Percentiles rank a stretch among this genome's conserved stretches.
phyloP scores from a whole-genome alignment of 208 protist species.

The Crithidia thermophila region DNA sequence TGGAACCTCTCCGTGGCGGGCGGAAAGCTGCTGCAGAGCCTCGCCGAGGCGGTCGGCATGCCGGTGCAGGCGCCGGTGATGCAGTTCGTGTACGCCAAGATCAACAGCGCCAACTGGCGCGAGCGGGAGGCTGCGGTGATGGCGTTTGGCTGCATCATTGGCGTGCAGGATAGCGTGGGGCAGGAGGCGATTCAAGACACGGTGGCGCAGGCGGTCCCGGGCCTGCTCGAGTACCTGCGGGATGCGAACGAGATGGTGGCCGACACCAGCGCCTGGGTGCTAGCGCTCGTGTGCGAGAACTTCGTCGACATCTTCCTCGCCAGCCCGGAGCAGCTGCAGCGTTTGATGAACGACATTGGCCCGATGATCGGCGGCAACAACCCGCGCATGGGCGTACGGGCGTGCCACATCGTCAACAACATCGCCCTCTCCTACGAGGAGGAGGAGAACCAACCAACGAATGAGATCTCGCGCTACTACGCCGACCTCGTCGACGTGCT shows the following conservation, averaged over 20 bases:
- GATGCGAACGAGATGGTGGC: constrained; percentile 84
- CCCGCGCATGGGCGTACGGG: constrained; percentile 82
- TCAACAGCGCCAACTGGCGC: constrained; percentile 93
- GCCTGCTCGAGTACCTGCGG: constrained; percentile 89
- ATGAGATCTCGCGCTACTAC: constrained; percentile 92
- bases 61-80: constrained; percentile 88
- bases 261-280: constrained; percentile 95
- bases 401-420: constrained; percentile 95
- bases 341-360: constrained; percentile 69
- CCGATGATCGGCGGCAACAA: constrained; percentile 69
- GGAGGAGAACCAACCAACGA: constrained; percentile 67
- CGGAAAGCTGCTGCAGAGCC: constrained; percentile 88
- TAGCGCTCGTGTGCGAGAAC: constrained; percentile 94
- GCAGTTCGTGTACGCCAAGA: constrained; percentile 94
- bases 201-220: constrained; percentile 86
- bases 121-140: constrained; percentile 95
- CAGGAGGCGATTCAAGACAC: constrained; percentile 81
- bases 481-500: constrained; percentile 64
- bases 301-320: constrained; percentile 81
- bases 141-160: constrained; percentile 97
- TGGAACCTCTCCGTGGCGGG: constrained; percentile 96
- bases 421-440: constrained; percentile 90
- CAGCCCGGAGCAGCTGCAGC: constrained; percentile 56
- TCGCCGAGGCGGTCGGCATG: constrained; percentile 80
- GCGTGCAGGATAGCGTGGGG: constrained; percentile 77